Evolutionary conservation across 139 green algal genomes (phyloP).

Genomic region (Tetradesmus lagerheimii): DNA sequence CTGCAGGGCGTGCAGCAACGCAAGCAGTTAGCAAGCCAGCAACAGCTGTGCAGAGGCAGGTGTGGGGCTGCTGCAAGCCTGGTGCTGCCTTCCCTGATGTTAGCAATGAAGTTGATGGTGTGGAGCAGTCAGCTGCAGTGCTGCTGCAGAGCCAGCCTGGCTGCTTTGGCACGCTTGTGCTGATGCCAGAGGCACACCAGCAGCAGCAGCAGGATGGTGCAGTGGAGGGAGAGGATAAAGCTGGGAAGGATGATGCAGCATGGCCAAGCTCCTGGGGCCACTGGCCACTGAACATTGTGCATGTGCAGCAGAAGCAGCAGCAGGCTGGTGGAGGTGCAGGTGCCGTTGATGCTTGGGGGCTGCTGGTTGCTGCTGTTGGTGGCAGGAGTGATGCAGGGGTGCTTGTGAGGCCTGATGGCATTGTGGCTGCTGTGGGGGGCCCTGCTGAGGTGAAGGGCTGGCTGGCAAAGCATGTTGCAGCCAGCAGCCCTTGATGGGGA

Average conservation of each 20-base stretch:
- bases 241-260: neutral
- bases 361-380: conserved; percentile 1
- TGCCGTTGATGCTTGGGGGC: conserved; percentile 23
- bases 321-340: neutral
- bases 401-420: conserved; percentile 31
- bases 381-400: neutral
- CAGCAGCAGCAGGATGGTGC: neutral
- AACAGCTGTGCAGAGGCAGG: neutral
- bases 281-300: neutral
- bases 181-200: neutral
- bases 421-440: conserved; percentile 12
- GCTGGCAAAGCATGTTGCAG: neutral
- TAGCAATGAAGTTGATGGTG: neutral
- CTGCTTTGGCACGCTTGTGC: conserved; percentile 21
- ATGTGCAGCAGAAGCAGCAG: neutral
- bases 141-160: neutral
- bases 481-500: too few relatives aligned
- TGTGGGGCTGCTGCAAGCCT: conserved; percentile 19
- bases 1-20: too few relatives aligned
- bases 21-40: too few relatives aligned
- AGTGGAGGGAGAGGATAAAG: neutral
- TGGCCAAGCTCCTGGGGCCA: conserved; percentile 8
- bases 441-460: neutral
- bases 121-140: neutral
- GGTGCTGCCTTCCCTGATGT: conserved; percentile 27